Evolutionary conservation across 805 yeast species (phyloP), one percentile per base, ranked within the genome.

Genomic region (Kodamaea neixiangensis): DNA sequence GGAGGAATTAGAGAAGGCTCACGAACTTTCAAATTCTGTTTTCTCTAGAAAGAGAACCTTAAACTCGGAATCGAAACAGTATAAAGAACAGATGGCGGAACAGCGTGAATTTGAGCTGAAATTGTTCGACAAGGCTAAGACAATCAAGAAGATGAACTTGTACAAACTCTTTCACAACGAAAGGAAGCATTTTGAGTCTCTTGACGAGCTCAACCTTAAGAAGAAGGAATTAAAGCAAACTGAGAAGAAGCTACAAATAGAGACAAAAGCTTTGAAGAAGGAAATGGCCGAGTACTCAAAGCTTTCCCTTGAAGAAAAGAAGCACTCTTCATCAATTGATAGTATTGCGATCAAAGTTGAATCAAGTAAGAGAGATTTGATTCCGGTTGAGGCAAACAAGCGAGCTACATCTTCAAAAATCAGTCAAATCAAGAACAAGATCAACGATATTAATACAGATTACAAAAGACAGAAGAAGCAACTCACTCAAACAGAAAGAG

Each of bases 61-160:
- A 40, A 86, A 81, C 57, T 80, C 84, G 34, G 98, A 89, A 63
- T 76, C 88, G 45, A 86, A 80, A 63, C 92, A 85, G 58, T 89
- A 89, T 59, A 83, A 82, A 56, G 89, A 82, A 53, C 96, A 90
- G 63, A 76, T 86, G 58, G 73, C 73, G 4, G 94, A 90, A 63
- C 86, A 87, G 44, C 87, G 83, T 51, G 71, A 77, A 50, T 90
- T 82, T 64, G 86, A 85, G 56, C 64, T 69, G 31, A 83, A 81
- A 59, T 61, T 82, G 5, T 66, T 65, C 1, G 82, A 82, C 55
- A 80, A 78, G 56, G 66, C 72, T 9, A 66, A 75, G 7, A 58
- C 80, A 18, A 73, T 80, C n/a, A 71, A 75, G 41, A 63, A 72
- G 9, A 79, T 77, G 21, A 79, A 84, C 40, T 63, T 92, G 29